These are phyloP conservation scores for Vickermania ingenoplastis DNA, from an alignment of 208 protist species.

Conservation along the genomic window DNA sequence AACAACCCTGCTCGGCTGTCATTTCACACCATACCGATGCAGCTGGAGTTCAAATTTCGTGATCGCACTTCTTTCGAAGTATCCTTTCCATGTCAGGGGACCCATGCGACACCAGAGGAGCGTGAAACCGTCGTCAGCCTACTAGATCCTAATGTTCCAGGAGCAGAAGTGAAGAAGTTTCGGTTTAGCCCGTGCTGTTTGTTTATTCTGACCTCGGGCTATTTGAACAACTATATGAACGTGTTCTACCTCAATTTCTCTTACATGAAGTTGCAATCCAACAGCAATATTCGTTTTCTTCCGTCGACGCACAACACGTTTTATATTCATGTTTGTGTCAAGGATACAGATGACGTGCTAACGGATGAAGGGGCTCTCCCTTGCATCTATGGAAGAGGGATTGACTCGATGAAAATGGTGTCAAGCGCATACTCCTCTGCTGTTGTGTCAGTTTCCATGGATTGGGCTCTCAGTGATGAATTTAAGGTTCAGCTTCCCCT, in stretches of 20 bases:
- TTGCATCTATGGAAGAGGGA: slow-evolving; percentile 69
- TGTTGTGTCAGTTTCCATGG: slow-evolving; percentile 32
- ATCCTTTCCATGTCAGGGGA: slow-evolving; percentile 37
- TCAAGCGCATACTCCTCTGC: slow-evolving; percentile 54
- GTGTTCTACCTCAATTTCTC: slow-evolving; percentile 73
- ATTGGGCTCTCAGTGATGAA: slow-evolving; percentile 68
- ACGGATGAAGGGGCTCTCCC: slow-evolving; percentile 45
- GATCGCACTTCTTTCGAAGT: slow-evolving; percentile 62
- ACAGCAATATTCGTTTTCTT: slow-evolving; percentile 41
- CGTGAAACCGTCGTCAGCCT: slow-evolving; percentile 75
- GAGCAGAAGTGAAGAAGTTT: slow-evolving; percentile 33
- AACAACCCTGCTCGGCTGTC: slow-evolving; percentile 28
- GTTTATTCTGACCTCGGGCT: slow-evolving; percentile 73
- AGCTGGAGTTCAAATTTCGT: slow-evolving; percentile 39
- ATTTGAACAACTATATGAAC: slow-evolving; percentile 83
- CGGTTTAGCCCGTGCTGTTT: slow-evolving; percentile 75
- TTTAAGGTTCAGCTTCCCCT: slow-evolving; percentile 85
- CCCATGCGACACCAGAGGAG: slow-evolving; percentile 48
- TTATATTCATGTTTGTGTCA: slow-evolving; percentile 71
- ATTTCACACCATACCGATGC: slow-evolving; percentile 46
- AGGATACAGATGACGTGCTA: slow-evolving; percentile 59
- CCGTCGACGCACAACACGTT: slow-evolving; percentile 68
- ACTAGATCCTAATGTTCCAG: slow-evolving; percentile 55
- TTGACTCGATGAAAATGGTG: slow-evolving; percentile 60
- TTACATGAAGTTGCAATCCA: slow-evolving; percentile 45